phyloP scores from a whole-genome alignment of 148 eudicot genomes.

The Agrostemma githago region DNA sequence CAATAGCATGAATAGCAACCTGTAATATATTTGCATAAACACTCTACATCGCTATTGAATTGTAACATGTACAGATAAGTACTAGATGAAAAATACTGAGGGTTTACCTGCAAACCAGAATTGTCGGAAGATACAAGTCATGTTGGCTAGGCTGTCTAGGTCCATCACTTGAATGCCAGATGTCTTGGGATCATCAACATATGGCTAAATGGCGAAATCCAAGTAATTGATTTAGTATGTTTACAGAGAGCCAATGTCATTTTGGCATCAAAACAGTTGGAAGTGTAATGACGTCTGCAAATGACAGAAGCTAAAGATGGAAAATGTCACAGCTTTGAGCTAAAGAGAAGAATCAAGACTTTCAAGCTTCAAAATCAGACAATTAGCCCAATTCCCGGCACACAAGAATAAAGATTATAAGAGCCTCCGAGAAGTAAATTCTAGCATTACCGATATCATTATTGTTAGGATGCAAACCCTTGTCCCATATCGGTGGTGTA shows the following conservation, averaged over 20 bases:
- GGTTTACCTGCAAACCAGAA: constrained; percentile 77
- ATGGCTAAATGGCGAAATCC: constrained; percentile 47
- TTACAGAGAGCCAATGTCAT: neutral
- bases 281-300: neutral
- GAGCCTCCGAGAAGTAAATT: neutral
- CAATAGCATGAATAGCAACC: constrained; percentile 97
- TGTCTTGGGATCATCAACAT: constrained; percentile 68
- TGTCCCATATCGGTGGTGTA: too few species aligned
- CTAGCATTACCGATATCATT: neutral
- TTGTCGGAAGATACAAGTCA: constrained; percentile 57
- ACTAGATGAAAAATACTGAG: constrained; percentile 15
- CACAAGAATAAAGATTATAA: neutral
- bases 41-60: neutral
- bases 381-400: too few species aligned
- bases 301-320: neutral
- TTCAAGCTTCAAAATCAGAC: neutral
- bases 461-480: neutral
- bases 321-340: neutral
- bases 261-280: neutral
- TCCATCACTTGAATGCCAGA: constrained; percentile 78
- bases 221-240: neutral
- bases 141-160: constrained; percentile 53
- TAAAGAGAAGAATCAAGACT: neutral
- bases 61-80: neutral
- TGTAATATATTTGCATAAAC: constrained; percentile 25